Conservation (phyloP, 2,329 filamentous ascomycete genomes). For the Phyllosticta citrichinensis region DNA sequence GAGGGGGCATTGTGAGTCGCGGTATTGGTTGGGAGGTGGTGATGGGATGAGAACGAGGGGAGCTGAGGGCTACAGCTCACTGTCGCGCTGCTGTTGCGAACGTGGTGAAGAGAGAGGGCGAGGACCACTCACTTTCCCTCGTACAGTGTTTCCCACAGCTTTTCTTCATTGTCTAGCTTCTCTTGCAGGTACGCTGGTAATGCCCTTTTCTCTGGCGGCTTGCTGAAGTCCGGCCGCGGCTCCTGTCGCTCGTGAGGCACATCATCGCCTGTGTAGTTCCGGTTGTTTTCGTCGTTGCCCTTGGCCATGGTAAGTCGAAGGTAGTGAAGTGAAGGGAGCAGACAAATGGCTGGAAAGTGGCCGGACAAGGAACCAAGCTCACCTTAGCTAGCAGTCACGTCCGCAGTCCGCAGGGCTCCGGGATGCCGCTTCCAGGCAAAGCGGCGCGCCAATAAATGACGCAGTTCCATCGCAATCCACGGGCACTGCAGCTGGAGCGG, state of each 20-base stretch:
- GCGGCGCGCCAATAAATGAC: background rate
- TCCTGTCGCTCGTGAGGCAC: constrained; percentile 34
- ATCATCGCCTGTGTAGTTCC: constrained; percentile 17
- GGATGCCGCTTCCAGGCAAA: background rate
- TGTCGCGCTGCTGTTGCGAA: background rate
- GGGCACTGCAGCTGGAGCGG: background rate
- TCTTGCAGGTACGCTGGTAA: constrained; percentile 47
- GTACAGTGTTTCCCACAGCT: constrained; percentile 66
- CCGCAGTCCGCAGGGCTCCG: background rate
- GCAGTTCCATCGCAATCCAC: background rate
- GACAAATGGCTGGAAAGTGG: background rate
- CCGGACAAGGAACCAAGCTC: background rate
- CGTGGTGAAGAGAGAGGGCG: too few species aligned
- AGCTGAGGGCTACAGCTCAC: background rate
- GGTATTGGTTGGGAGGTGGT: background rate
- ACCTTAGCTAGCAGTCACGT: background rate
- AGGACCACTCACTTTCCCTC: constrained; percentile 60
- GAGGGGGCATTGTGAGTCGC: constrained; percentile 4
- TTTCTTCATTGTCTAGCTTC: constrained; percentile 53
- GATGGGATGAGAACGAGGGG: background rate
- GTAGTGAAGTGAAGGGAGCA: background rate
- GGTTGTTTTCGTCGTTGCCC: constrained; percentile 19
- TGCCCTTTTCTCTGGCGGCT: constrained; percentile 36
- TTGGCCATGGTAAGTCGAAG: constrained; percentile 24
- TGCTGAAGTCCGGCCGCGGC: constrained; percentile 37